Conservation (phyloP, 2,329 filamentous ascomycete genomes). For the Aspergillus pseudonomiae region DNA sequence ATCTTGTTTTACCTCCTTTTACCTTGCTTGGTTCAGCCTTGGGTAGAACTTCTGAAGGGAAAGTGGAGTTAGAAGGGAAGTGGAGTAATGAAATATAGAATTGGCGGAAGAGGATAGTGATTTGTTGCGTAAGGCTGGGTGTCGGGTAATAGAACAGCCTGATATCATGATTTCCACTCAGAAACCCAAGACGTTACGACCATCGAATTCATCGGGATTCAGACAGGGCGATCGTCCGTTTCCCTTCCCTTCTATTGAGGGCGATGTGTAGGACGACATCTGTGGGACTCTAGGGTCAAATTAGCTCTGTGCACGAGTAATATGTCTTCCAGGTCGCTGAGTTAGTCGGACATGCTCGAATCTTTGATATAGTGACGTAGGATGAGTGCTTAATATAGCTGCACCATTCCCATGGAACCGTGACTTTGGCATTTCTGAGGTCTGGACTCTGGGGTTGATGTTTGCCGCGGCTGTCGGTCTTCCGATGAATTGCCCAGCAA, state of each 20-base stretch:
- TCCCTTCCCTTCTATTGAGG: background rate
- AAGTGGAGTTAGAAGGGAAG: too few relatives aligned
- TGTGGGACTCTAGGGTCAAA: background rate
- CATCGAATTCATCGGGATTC: background rate
- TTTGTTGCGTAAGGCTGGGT: too few relatives aligned
- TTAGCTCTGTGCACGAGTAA: background rate
- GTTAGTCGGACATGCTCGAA: background rate
- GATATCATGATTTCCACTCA: too few relatives aligned
- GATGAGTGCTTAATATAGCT: background rate
- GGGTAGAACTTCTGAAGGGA: too few relatives aligned
- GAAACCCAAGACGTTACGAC: too few relatives aligned
- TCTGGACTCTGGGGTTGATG: background rate
- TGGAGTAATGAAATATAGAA: too few relatives aligned
- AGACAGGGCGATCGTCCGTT: background rate
- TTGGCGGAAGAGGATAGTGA: too few relatives aligned
- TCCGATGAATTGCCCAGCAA: background rate
- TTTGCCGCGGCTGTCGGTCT: background rate
- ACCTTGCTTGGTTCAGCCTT: too few relatives aligned
- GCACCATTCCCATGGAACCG: background rate
- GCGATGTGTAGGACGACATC: background rate
- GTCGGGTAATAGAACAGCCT: too few relatives aligned
- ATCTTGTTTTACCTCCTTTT: background rate
- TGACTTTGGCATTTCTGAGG: background rate
- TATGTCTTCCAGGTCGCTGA: background rate
- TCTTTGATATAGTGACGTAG: background rate